A percentile compares a stretch with the other conserved stretches of the same genome.
Evolutionary conservation across 2,329 filamentous ascomycete species (phyloP).

Genomic region (Aspergillus aculeatinus): DNA sequence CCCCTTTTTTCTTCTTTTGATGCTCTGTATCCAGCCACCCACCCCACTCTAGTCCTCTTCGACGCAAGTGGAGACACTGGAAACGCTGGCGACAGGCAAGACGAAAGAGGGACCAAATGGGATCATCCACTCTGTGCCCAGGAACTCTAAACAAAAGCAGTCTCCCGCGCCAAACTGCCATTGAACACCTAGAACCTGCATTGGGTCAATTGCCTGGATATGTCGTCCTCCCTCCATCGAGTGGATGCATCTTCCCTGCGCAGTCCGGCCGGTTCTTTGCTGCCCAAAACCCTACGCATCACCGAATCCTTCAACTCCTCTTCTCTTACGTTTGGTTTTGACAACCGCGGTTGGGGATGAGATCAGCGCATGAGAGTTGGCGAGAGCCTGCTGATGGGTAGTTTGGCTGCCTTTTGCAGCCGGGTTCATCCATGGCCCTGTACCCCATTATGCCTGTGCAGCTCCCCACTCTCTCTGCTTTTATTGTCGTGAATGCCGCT

Average conservation of each 20-base stretch:
- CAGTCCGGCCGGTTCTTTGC: conserved; percentile 19
- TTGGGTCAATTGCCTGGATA: conserved; percentile 15
- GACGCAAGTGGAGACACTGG: not conserved
- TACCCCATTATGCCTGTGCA: conserved; percentile 13
- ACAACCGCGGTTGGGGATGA: conserved; percentile 18
- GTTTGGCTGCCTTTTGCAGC: conserved; percentile 14
- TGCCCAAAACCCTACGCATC: conserved; percentile 25
- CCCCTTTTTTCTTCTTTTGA: not conserved
- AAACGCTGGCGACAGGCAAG: not conserved
- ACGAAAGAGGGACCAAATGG: not conserved
- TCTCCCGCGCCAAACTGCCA: conserved; percentile 6
- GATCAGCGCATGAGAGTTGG: conserved; percentile 20
- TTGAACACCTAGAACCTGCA: conserved; percentile 7
- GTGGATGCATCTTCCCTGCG: conserved; percentile 22
- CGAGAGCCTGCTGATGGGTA: conserved; percentile 15
- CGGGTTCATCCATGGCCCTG: conserved; percentile 18
- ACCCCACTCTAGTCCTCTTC: not conserved
- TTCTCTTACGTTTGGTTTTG: conserved; percentile 6
- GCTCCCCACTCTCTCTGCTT: conserved; percentile 14
- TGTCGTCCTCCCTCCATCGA: conserved; percentile 14
- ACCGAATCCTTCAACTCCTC: conserved; percentile 17
- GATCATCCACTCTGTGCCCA: conserved; percentile 3
- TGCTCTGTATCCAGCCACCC: not conserved
- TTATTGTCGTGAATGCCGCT: conserved; percentile 14
- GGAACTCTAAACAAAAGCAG: conserved; percentile 6